These are phyloP conservation scores for Helotiales sp. DNA, from an alignment of 2,329 filamentous ascomycete genomes.

Conservation along the genomic window DNA sequence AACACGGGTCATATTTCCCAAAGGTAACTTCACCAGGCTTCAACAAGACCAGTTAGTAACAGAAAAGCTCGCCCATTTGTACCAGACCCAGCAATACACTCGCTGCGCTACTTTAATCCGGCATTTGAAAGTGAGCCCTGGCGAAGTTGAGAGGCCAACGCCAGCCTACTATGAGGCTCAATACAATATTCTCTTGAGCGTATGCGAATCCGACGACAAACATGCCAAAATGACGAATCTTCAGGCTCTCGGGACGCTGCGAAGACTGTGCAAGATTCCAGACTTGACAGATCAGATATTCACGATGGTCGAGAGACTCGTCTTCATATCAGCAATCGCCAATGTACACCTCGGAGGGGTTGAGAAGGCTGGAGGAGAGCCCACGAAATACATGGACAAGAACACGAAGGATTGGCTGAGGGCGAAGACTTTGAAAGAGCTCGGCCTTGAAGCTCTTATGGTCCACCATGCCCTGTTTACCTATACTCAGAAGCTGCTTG, in stretches of 20 bases:
- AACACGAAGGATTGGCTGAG: not conserved
- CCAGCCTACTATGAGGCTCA: not conserved
- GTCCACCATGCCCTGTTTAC: not conserved
- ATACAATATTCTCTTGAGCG: not conserved
- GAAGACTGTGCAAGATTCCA: not conserved
- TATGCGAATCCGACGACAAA: not conserved
- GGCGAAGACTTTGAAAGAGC: not conserved
- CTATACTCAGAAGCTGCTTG: not conserved
- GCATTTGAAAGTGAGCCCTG: too few species aligned
- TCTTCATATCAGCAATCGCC: not conserved
- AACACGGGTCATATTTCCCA: not conserved
- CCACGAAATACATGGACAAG: not conserved
- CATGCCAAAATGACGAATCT: not conserved
- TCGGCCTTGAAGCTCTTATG: not conserved
- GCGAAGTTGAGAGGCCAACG: too few species aligned
- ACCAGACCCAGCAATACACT: not conserved
- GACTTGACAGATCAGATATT: not conserved
- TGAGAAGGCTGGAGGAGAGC: not conserved
- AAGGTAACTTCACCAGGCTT: not conserved
- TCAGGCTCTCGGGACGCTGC: not conserved
- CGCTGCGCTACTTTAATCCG: not conserved
- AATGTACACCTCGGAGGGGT: not conserved
- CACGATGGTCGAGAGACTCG: not conserved
- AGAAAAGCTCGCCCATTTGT: not conserved
- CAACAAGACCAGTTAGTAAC: not conserved